Evolutionary conservation across 169 alveolate species (phyloP).

Genomic region (Plasmodium yoelii): DNA sequence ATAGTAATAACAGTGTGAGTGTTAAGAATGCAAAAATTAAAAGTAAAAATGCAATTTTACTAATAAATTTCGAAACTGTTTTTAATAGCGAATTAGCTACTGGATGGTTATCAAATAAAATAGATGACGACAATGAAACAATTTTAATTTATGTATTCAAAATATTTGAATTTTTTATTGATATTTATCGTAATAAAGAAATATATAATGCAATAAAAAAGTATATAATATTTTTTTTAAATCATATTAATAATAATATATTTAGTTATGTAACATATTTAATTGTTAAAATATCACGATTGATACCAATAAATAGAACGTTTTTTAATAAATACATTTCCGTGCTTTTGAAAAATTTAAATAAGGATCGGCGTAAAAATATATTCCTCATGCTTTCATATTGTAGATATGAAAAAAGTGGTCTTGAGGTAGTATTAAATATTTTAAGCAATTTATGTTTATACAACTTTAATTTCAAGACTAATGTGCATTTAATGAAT

Average conservation of each 20-base stretch:
- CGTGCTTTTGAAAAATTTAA: conserved; percentile 60
- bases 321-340: conserved; percentile 70
- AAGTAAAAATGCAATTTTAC: conserved; percentile 11
- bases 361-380: conserved; percentile 40
- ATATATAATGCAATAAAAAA: conserved; percentile 36
- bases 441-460: conserved; percentile 46
- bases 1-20: neutral
- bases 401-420: conserved; percentile 43
- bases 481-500: conserved; percentile 23
- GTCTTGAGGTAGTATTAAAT: conserved; percentile 25
- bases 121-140: conserved; percentile 71
- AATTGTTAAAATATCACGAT: conserved; percentile 28
- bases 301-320: conserved; percentile 42
- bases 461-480: conserved; percentile 47
- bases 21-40: neutral
- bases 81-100: conserved; percentile 40
- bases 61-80: conserved; percentile 58
- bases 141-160: conserved; percentile 32
- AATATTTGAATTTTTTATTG: conserved; percentile 38
- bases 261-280: conserved; percentile 64
- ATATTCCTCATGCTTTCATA: conserved; percentile 54
- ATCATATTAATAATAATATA: conserved; percentile 28
- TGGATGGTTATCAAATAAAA: conserved; percentile 56
- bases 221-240: conserved; percentile 54
- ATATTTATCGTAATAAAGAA: conserved; percentile 56